These are phyloP conservation scores for Erodium chrysanthum DNA, from an alignment of 441 rosid species.

Conservation along the genomic window DNA sequence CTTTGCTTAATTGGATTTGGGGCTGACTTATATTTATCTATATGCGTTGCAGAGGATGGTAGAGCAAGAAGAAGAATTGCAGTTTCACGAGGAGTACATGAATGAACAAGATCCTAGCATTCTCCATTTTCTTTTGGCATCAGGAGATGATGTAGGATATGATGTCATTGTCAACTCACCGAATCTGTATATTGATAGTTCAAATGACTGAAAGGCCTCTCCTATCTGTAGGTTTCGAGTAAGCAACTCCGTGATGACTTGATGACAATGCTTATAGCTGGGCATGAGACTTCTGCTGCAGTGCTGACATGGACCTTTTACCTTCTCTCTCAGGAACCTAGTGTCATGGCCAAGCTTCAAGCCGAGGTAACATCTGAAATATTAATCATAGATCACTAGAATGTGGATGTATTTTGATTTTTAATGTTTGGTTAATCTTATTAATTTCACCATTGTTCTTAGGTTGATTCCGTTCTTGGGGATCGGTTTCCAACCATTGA, in stretches of 20 bases:
- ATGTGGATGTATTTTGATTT: slow-evolving; percentile 11
- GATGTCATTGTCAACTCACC: not conserved
- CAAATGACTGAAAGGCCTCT: slow-evolving; percentile 12
- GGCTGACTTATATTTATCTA: not conserved
- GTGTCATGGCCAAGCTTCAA: slow-evolving; percentile 73
- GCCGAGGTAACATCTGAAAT: slow-evolving; percentile 46
- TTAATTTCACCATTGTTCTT: slow-evolving; percentile 3
- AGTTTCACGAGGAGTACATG: slow-evolving; percentile 84
- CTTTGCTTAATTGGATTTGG: too few species aligned
- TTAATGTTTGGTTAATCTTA: not conserved
- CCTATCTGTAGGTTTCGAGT: slow-evolving; percentile 65
- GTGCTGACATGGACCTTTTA: slow-evolving; percentile 97
- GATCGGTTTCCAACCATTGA: slow-evolving; percentile 75
- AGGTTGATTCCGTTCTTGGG: slow-evolving; percentile 90
- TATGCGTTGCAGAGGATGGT: slow-evolving; percentile 67
- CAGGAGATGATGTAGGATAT: slow-evolving; percentile 75
- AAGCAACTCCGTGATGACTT: slow-evolving; percentile 97
- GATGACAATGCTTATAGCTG: slow-evolving; percentile 99
- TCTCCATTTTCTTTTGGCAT: slow-evolving; percentile 87
- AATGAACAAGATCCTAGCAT: slow-evolving; percentile 96
- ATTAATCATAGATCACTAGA: not conserved
- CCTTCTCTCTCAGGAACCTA: slow-evolving; percentile 79
- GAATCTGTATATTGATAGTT: slow-evolving; percentile 17
- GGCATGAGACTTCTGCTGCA: slow-evolving; percentile 97
- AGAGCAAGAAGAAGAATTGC: slow-evolving; percentile 73